Evolutionary conservation across 345 rosid species (phyloP).

Genomic region (Aegle marmelos): DNA sequence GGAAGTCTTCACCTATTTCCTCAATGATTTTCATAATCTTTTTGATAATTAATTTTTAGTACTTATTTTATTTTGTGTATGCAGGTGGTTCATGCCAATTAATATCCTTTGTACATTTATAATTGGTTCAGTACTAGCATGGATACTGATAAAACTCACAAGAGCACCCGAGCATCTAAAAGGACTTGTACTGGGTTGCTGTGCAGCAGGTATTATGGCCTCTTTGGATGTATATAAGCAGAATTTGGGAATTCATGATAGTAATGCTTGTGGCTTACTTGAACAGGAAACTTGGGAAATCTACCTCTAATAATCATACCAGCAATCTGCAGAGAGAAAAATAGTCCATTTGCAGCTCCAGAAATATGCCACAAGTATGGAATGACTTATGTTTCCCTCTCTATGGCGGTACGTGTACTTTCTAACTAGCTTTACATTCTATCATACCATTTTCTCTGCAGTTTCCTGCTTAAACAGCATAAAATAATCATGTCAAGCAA

Average conservation of each 20-base stretch:
- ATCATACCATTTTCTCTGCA: neutral
- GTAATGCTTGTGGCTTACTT: no score
- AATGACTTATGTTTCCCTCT: constrained; percentile 40
- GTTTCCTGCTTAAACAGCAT: neutral
- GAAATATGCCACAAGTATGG: constrained; percentile 26
- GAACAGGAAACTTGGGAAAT: constrained; percentile 37
- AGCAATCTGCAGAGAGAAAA: constrained; percentile 36
- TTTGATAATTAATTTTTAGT: no score
- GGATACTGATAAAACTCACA: constrained; percentile 37
- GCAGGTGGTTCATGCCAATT: constrained; percentile 58
- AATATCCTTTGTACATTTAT: constrained; percentile 34
- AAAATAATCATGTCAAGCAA: no score
- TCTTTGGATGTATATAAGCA: neutral
- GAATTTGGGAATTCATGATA: no score
- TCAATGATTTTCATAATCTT: no score
- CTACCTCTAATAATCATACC: constrained; percentile 39
- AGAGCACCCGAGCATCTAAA: constrained; percentile 31
- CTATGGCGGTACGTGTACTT: constrained; percentile 36
- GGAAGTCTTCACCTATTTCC: no score
- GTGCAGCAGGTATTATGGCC: constrained; percentile 36
- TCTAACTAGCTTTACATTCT: neutral
- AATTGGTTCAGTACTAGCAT: constrained; percentile 36
- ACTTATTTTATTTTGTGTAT: neutral
- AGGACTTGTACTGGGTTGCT: constrained; percentile 52
- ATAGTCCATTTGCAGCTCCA: constrained; percentile 36